These are phyloP conservation scores for Cryptosporidium xiaoi DNA, from an alignment of 169 alveolate species.

Conservation along the genomic window DNA sequence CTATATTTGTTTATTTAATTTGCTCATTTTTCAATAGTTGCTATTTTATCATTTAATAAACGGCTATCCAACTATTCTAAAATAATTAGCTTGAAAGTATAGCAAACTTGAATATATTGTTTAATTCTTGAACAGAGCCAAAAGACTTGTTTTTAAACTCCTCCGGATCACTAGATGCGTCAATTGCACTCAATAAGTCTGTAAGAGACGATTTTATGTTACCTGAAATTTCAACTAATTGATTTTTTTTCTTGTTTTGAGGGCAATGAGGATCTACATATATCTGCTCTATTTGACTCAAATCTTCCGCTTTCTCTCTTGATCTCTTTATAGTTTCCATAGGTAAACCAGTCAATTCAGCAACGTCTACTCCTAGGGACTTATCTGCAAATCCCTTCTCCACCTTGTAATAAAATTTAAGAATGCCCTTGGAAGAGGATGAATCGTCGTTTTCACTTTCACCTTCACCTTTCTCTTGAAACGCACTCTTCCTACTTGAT, in stretches of 20 bases:
- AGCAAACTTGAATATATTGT: neutral
- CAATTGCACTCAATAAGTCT: neutral
- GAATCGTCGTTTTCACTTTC: conserved; percentile 39
- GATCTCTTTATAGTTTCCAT: conserved; percentile 81
- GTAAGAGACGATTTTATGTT: conserved; percentile 1
- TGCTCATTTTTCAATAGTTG: no score
- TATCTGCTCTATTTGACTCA: conserved; percentile 32
- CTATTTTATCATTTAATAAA: no score
- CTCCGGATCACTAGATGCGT: conserved; percentile 1
- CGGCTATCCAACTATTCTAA: no score
- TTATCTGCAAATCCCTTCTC: conserved; percentile 90
- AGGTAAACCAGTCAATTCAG: conserved; percentile 93
- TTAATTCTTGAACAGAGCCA: conserved; percentile 1
- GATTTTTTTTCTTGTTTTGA: conserved; percentile 39
- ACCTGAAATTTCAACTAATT: neutral
- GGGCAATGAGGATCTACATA: conserved; percentile 36
- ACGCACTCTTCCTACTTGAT: conserved; percentile 81
- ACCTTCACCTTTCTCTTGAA: conserved; percentile 64
- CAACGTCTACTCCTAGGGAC: conserved; percentile 95
- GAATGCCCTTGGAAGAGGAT: conserved; percentile 79
- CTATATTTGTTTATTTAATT: neutral
- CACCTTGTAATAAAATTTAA: conserved; percentile 89
- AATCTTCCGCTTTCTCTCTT: conserved; percentile 79
- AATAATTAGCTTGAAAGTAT: neutral
- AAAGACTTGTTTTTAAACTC: conserved; percentile 3